A percentile compares a stretch with the other conserved stretches of the same genome.
Conservation (phyloP, 352 stramenopile genomes). For the Pythium plurisporium region DNA sequence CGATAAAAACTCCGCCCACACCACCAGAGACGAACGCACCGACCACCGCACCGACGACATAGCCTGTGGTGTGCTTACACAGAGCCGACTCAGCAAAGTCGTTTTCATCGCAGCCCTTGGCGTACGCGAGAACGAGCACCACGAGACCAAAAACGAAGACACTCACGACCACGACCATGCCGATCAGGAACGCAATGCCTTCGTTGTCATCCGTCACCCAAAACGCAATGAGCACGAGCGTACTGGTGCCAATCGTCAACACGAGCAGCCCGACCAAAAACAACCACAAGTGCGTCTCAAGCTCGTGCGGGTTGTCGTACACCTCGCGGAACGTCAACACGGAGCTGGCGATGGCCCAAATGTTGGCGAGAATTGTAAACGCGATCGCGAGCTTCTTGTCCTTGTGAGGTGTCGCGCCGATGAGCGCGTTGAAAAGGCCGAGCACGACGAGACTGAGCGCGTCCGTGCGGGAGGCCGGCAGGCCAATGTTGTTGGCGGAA, state of each 20-base stretch:
- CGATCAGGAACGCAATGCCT: background rate
- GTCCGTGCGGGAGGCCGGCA: background rate
- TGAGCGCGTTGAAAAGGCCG: background rate
- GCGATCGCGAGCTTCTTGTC: background rate
- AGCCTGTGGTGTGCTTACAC: background rate
- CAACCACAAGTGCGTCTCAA: background rate
- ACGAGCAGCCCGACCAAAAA: background rate
- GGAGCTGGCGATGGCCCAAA: constrained; percentile 1
- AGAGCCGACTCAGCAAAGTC: background rate
- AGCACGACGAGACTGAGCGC: background rate
- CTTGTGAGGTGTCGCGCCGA: background rate
- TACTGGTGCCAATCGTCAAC: background rate
- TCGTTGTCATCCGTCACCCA: background rate
- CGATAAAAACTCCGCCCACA: background rate
- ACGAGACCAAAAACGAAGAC: background rate
- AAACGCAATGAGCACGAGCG: background rate
- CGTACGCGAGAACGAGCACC: background rate
- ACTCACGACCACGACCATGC: background rate
- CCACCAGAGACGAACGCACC: background rate
- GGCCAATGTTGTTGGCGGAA: constrained; percentile 13
- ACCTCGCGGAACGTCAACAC: constrained; percentile 1
- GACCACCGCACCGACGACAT: background rate
- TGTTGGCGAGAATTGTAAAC: background rate
- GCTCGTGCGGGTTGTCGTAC: background rate
- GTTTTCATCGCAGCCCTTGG: background rate